phyloP scores from a whole-genome alignment of 1,284 basidiomycete genomes.

The Heimioporus punctisporus region DNA sequence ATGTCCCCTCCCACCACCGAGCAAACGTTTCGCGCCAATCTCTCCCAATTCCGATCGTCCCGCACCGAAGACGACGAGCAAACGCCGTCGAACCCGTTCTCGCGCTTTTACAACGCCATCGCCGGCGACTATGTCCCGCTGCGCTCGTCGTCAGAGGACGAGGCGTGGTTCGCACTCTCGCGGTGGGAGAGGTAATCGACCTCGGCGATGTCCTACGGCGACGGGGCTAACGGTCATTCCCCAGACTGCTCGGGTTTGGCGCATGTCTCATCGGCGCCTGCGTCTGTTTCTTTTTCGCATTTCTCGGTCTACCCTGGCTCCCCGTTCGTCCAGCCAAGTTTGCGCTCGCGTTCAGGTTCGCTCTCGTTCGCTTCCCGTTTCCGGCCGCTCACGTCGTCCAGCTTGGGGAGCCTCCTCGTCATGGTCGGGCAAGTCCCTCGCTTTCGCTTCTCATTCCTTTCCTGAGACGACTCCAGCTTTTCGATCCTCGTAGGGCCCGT shows the following conservation, averaged over 20 bases:
- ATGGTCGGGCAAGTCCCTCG: conserved; percentile 49
- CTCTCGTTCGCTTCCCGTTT: no score
- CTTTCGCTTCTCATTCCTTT: no score
- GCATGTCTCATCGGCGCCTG: conserved; percentile 89
- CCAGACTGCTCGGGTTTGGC: conserved; percentile 91
- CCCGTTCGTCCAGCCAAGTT: conserved; percentile 88
- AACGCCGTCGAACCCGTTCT: conserved; percentile 55
- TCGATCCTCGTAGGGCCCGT: conserved; percentile 85
- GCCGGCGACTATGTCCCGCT: conserved; percentile 89
- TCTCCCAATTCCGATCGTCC: conserved; percentile 89
- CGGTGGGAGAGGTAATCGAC: conserved; percentile 90
- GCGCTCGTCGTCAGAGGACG: conserved; percentile 87
- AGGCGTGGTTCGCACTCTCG: conserved; percentile 94
- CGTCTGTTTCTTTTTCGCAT: conserved; percentile 96
- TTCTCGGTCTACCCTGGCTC: conserved; percentile 87
- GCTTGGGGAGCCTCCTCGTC: conserved; percentile 81
- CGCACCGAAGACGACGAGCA: conserved; percentile 71
- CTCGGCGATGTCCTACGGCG: no score
- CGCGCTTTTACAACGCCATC: conserved; percentile 76
- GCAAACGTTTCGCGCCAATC: conserved; percentile 67
- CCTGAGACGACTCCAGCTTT: conserved; percentile 55
- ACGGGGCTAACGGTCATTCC: no score
- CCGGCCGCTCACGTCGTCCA: no score
- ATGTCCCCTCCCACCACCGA: no score
- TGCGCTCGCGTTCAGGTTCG: conserved; percentile 83